Evolutionary conservation across 306 rosid species (phyloP), one percentile per base, ranked within the genome.

Genomic region (Psophocarpus tetragonolobus): DNA sequence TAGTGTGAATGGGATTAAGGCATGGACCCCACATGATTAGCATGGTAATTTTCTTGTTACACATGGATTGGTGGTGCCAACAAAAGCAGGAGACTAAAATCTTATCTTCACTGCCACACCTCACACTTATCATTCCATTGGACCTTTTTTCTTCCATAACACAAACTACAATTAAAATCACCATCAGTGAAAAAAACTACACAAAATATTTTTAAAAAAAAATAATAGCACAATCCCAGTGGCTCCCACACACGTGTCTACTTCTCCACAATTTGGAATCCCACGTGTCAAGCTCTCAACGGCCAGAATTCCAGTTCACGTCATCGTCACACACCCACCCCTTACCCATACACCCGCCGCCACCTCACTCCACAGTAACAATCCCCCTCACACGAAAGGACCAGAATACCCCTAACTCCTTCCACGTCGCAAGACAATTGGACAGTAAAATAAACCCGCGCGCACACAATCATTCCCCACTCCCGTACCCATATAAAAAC

Each of bases 161-260:
- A 57, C 44, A 23, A 47, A 68, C 72, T 53, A 45, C 56, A 73
- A 65, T 66, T 33, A 77, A 73, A 66, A 83, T 82, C 82, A 54
- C 21, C 3, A 76, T 70, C 71, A 32, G n/a, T 62, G 69, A 71
- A 76, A 62, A 75, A n/a, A 36, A 42, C 2, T 2, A 12, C 36
- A 6, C 2, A 13, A 62, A 75, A n/a, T n/a, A n/a, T n/a, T n/a
- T n/a, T 4, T 7, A 29, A 6, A 1, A 32, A 21, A 3, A 73
- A 53, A 21, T 4, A 44, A 81, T 63, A 15, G 11, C 78, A 76
- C 41, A 61, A 18, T 45, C 8, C 23, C 8, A 14, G 4, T 66
- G 38, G 80, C 3, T 17, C 81, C 50, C 45, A 36, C 66, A 74
- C 87, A 91, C 89, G 94, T 85, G 92, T 89, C 92, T 13, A 2